phyloP scores from a whole-genome alignment of 2,329 filamentous ascomycete species.

The Colletotrichum costaricense region DNA sequence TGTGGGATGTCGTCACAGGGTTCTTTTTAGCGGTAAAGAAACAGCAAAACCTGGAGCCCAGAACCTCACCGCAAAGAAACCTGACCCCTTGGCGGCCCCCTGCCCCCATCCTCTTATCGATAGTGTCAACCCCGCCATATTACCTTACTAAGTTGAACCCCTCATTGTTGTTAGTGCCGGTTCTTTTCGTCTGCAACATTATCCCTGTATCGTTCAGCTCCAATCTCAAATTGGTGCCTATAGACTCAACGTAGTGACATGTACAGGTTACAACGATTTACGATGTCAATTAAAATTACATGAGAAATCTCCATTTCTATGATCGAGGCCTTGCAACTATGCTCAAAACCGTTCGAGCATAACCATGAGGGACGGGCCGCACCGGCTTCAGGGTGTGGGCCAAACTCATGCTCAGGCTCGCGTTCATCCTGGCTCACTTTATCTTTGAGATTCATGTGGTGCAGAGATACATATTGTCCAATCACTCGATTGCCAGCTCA shows the following conservation, averaged over 20 bases:
- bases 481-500: background rate
- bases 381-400: background rate
- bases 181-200: background rate
- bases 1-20: conserved; percentile 17
- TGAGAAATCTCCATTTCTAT: background rate
- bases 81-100: background rate
- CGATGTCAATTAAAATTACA: no score
- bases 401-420: conserved; percentile 1
- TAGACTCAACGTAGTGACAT: no score
- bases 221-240: background rate
- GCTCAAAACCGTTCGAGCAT: background rate
- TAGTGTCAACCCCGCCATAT: conserved; percentile 1
- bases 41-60: background rate
- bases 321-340: background rate
- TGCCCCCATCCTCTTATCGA: background rate
- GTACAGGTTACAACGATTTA: no score
- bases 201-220: background rate
- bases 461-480: background rate
- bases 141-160: background rate
- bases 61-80: background rate
- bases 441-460: background rate
- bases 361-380: background rate
- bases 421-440: conserved; percentile 15
- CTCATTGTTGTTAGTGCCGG: background rate
- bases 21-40: conserved; percentile 7